Evolutionary conservation across 139 green algal species (phyloP).

Genomic region (Klebsormidium nitens): DNA sequence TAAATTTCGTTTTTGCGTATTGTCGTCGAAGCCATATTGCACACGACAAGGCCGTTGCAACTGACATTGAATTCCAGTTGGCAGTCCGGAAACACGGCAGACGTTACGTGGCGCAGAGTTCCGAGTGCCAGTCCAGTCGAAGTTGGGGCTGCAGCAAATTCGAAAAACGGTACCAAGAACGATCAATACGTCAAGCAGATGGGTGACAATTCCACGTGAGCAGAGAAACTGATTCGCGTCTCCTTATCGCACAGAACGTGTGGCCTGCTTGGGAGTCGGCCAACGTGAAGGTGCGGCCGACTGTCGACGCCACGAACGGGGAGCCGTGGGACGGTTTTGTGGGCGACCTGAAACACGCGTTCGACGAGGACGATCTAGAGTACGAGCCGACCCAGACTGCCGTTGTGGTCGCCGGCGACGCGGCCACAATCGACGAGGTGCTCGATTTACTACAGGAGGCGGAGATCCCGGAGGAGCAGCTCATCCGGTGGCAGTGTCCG

Average conservation of each 20-base stretch:
- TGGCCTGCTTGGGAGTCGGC: constrained; percentile 25
- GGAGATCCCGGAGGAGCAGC: constrained; percentile 17
- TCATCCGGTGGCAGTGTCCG: constrained; percentile 1
- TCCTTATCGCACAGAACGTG: constrained; percentile 5
- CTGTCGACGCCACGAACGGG: constrained; percentile 20
- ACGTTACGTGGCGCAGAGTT: not conserved
- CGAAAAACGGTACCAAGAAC: not conserved
- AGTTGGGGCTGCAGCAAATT: not conserved
- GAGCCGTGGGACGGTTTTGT: constrained; percentile 30
- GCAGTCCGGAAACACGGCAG: not conserved
- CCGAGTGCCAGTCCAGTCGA: not conserved
- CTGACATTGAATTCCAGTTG: no score
- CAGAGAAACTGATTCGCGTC: not conserved
- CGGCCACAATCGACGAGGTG: constrained; percentile 10
- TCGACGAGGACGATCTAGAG: constrained; percentile 41
- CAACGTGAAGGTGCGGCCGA: constrained; percentile 35
- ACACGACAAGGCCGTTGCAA: no score
- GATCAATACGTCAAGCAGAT: not conserved
- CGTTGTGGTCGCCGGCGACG: constrained; percentile 17
- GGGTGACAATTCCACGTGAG: not conserved
- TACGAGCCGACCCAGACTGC: constrained; percentile 36
- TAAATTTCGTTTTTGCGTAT: no score
- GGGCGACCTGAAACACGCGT: constrained; percentile 15
- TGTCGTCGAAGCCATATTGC: no score
- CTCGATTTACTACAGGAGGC: constrained; percentile 19